phyloP scores from a whole-genome alignment of 805 yeast species.

The Diddensiella caesifluorescens region DNA sequence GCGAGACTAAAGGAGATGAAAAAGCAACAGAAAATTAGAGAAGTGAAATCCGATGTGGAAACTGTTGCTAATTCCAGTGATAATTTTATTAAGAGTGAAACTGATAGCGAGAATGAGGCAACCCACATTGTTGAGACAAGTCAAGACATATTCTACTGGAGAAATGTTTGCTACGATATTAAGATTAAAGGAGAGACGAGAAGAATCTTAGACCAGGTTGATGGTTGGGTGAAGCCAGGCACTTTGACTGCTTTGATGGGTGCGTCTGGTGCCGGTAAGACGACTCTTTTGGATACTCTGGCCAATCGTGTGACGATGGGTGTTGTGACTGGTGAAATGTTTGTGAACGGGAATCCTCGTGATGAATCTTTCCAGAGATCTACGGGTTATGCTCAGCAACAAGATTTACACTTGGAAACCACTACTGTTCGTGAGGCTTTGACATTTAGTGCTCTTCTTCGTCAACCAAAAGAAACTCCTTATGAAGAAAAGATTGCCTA shows the following conservation, averaged over 20 bases:
- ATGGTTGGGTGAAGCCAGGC: conserved; percentile 82
- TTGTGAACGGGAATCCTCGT: conserved; percentile 58
- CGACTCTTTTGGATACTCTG: conserved; percentile 64
- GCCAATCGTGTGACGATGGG: conserved; percentile 69
- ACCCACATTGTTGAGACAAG: conserved; percentile 16
- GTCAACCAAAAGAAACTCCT: conserved; percentile 54
- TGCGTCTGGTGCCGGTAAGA: conserved; percentile 78
- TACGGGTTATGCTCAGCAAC: conserved; percentile 74
- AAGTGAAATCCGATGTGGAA: conserved; percentile 21
- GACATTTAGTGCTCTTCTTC: conserved; percentile 57
- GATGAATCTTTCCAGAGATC: conserved; percentile 59
- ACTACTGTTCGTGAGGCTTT: conserved; percentile 71
- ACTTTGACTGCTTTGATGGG: conserved; percentile 76
- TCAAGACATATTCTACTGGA: conserved; percentile 62
- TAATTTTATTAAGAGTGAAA: conserved; percentile 11
- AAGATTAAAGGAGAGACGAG: conserved; percentile 48
- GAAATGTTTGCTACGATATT: conserved; percentile 65
- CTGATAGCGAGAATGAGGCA: not conserved
- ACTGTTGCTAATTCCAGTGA: conserved; percentile 24
- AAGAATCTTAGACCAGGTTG: conserved; percentile 57
- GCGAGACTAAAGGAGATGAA: conserved; percentile 16
- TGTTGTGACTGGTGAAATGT: conserved; percentile 60
- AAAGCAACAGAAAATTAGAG: conserved; percentile 11
- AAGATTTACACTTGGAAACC: conserved; percentile 61
- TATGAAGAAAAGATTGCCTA: conserved; percentile 54